These are phyloP conservation scores for Poteriospumella lacustris DNA, from an alignment of 108 stramenopile species.

Conservation along the genomic window DNA sequence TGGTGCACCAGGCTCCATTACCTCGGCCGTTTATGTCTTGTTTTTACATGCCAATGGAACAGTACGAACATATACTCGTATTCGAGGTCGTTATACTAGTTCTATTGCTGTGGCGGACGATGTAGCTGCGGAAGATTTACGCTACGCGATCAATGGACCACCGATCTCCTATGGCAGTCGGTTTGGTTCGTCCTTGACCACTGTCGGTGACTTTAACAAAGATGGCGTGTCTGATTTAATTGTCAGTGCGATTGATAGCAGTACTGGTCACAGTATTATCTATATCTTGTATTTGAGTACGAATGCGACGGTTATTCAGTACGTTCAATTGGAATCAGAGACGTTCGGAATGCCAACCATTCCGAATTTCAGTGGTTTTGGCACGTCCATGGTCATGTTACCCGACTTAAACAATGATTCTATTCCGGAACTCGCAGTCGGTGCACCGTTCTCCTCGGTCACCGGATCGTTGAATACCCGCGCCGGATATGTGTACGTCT, in stretches of 20 bases:
- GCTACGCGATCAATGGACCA: slow-evolving; percentile 1
- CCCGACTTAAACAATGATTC: slow-evolving; percentile 2
- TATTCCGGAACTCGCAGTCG: not conserved
- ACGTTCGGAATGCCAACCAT: no score
- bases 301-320: not conserved
- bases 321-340: not conserved
- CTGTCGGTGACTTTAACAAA: not conserved
- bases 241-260: not conserved
- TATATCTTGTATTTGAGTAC: not conserved
- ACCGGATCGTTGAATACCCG: not conserved
- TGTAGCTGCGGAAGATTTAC: not conserved
- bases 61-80: not conserved
- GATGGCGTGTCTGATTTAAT: not conserved
- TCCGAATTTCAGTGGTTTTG: not conserved
- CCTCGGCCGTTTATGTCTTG: not conserved
- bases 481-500: not conserved
- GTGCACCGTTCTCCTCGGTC: not conserved
- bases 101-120: not conserved
- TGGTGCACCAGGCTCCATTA: not conserved
- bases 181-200: not conserved
- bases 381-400: not conserved
- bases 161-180: not conserved
- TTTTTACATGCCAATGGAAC: not conserved
- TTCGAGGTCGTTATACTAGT: not conserved
- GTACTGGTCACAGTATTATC: not conserved